Conservation (phyloP, 2,329 filamentous ascomycete genomes). For the Fusarium domesticum region DNA sequence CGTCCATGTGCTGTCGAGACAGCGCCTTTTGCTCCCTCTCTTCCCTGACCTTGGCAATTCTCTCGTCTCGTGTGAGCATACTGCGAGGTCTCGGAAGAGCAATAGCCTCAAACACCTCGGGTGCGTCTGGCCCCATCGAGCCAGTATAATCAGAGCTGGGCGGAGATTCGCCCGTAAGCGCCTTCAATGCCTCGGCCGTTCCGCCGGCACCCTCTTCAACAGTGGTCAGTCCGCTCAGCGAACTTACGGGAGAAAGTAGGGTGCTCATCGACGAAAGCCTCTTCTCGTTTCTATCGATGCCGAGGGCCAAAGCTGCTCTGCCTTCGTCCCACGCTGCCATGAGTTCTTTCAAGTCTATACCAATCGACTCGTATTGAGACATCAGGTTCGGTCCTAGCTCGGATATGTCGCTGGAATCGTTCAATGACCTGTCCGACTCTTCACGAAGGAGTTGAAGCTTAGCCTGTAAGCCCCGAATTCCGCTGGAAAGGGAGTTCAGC, state of each 20-base stretch:
- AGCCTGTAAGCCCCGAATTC: conserved; percentile 86
- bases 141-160: conserved; percentile 51
- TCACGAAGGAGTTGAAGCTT: conserved; percentile 91
- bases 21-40: conserved; percentile 74
- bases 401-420: conserved; percentile 67
- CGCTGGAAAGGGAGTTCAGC: conserved; percentile 82
- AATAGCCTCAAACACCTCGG: conserved; percentile 89
- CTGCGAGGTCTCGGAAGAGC: conserved; percentile 68
- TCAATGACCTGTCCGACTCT: conserved; percentile 76
- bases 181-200: conserved; percentile 65
- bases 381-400: conserved; percentile 78
- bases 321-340: conserved; percentile 86
- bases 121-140: conserved; percentile 61
- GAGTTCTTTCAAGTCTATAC: conserved; percentile 75
- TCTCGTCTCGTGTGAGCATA: conserved; percentile 77
- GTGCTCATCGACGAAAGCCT: conserved; percentile 61
- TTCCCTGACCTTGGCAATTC: conserved; percentile 82
- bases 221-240: conserved; percentile 65
- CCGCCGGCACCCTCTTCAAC: conserved; percentile 48
- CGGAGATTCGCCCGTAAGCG: conserved; percentile 69
- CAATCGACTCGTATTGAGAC: conserved; percentile 92
- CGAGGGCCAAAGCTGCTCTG: conserved; percentile 75
- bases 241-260: conserved; percentile 56
- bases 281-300: conserved; percentile 77
- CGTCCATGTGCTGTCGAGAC: conserved; percentile 71